These are phyloP conservation scores for Musa itinerans DNA, from an alignment of 176 grass and related monocot species.

Conservation along the genomic window DNA sequence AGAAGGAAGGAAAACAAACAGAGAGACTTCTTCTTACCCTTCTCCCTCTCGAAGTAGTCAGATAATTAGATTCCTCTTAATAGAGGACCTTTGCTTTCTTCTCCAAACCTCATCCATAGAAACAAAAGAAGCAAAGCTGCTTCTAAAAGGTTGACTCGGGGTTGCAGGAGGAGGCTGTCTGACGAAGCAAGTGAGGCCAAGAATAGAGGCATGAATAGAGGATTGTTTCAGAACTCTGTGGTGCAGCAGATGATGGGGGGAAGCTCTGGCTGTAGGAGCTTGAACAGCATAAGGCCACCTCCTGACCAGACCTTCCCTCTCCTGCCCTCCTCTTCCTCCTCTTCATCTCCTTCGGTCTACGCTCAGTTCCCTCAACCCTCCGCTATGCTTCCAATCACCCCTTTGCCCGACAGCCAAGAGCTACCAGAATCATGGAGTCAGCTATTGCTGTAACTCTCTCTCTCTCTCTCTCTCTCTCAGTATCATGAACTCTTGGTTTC, in stretches of 20 bases:
- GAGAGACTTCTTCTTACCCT: not conserved
- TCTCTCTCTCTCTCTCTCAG: slow-evolving; percentile 12
- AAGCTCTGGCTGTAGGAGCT: slow-evolving; percentile 16
- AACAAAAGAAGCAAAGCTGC: not conserved
- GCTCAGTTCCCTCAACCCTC: slow-evolving; percentile 23
- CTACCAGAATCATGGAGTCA: slow-evolving; percentile 74
- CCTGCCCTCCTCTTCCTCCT: slow-evolving; percentile 49
- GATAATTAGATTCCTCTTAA: not conserved
- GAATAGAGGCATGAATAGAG: slow-evolving; percentile 35
- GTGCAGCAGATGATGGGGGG: slow-evolving; percentile 48
- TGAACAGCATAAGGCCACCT: slow-evolving; percentile 30
- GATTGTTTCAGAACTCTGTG: slow-evolving; percentile 54
- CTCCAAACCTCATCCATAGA: slow-evolving; percentile 9
- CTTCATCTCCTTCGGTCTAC: slow-evolving; percentile 48
- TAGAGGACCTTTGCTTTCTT: not conserved
- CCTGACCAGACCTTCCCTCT: slow-evolving; percentile 31
- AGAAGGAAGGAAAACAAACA: not conserved
- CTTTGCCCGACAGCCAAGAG: slow-evolving; percentile 30
- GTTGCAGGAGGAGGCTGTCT: no score
- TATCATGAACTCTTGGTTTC: not conserved
- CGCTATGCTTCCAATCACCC: slow-evolving; percentile 5
- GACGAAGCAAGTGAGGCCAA: not conserved
- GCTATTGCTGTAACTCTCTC: slow-evolving; percentile 54
- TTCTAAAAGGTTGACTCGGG: not conserved
- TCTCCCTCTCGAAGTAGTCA: not conserved